These are phyloP conservation scores for Gigaspora rosea DNA, from an alignment of 192 early-diverging fungal genomes.

Conservation along the genomic window DNA sequence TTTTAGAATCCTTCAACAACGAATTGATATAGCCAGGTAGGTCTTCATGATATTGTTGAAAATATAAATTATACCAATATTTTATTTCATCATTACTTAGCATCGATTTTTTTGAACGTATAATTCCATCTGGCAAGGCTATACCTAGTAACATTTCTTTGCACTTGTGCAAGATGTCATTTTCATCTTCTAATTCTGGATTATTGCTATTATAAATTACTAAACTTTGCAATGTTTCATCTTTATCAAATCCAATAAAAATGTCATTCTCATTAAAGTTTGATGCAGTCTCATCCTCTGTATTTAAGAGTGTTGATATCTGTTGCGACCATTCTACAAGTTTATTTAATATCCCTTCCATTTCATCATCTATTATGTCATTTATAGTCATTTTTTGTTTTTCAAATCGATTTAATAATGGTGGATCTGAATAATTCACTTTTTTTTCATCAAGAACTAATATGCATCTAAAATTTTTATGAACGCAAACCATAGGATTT, in stretches of 20 bases:
- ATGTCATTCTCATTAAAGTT: constrained; percentile 19
- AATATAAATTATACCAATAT: constrained; percentile 17
- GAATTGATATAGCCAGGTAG: background rate
- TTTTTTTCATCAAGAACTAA: constrained; percentile 25
- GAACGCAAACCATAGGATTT: constrained; percentile 14
- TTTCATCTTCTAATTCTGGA: background rate
- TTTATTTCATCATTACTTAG: background rate
- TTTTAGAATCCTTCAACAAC: background rate
- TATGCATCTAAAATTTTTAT: constrained; percentile 11
- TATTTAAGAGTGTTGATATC: constrained; percentile 11
- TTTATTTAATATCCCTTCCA: background rate
- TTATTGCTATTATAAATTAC: constrained; percentile 14
- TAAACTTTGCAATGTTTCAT: constrained; percentile 30
- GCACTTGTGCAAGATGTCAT: constrained; percentile 14
- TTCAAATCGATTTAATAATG: constrained; percentile 24
- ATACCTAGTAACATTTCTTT: constrained; percentile 21
- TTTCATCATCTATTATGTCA: constrained; percentile 1
- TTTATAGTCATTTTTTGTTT: constrained; percentile 26
- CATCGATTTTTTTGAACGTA: background rate
- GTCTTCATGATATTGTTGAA: background rate
- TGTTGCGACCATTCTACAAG: constrained; percentile 1
- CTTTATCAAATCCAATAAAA: constrained; percentile 30
- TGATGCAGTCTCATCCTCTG: background rate
- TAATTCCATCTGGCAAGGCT: constrained; percentile 27
- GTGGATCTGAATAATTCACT: constrained; percentile 1